phyloP scores from a whole-genome alignment of 805 yeast genomes.

The Jamesozyma lodderae region DNA sequence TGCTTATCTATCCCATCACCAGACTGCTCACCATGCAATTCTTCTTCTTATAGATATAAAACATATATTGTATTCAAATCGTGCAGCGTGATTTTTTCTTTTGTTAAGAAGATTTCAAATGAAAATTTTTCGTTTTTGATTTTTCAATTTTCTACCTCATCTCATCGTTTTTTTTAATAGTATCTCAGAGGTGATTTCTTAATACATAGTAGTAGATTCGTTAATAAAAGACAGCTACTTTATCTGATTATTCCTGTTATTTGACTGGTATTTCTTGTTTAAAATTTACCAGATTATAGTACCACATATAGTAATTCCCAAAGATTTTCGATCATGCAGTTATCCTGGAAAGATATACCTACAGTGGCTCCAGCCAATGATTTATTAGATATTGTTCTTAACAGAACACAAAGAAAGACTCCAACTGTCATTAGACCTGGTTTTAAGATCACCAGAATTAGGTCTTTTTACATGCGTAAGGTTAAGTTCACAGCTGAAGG shows the following conservation, averaged over 20 bases:
- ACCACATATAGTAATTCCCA: not conserved
- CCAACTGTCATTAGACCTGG: constrained; percentile 98
- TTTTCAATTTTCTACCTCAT: constrained; percentile 1
- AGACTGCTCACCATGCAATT: too few relatives aligned
- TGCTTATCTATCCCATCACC: too few relatives aligned
- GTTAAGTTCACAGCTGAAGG: constrained; percentile 96
- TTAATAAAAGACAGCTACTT: too few relatives aligned
- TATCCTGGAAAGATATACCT: constrained; percentile 97
- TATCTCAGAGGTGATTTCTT: too few relatives aligned
- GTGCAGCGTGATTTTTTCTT: not conserved
- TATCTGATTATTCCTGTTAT: too few relatives aligned
- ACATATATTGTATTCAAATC: too few relatives aligned
- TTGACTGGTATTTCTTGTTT: too few relatives aligned
- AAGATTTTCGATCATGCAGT: constrained; percentile 54
- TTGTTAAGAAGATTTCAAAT: not conserved
- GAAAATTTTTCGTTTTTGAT: constrained; percentile 1
- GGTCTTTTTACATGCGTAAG: constrained; percentile 97
- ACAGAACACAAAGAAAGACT: constrained; percentile 96
- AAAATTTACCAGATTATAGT: not conserved
- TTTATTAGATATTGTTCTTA: constrained; percentile 89
- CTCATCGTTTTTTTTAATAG: constrained; percentile 1
- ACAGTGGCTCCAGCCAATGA: constrained; percentile 89
- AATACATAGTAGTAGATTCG: too few relatives aligned
- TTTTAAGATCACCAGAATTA: constrained; percentile 88
- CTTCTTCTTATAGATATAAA: too few relatives aligned